phyloP scores from a whole-genome alignment of 371 early-diverging fungal species.

The Fennellomyces sp. region DNA sequence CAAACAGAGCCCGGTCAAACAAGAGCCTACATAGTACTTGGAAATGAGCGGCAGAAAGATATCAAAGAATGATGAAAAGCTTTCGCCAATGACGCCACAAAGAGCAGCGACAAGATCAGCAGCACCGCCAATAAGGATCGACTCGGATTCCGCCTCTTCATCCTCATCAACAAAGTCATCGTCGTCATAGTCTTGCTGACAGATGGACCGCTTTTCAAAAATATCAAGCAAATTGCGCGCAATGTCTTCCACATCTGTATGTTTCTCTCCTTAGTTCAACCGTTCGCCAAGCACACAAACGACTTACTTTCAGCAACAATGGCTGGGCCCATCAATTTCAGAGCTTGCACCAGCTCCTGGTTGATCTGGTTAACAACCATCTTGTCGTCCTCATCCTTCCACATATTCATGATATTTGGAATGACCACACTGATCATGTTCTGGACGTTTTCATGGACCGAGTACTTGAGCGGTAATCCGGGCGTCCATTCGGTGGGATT shows the following conservation, averaged over 20 bases:
- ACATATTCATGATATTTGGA: conserved; percentile 68
- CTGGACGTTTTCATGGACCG: conserved; percentile 78
- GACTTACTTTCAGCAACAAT: conserved; percentile 69
- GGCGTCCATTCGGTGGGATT: conserved; percentile 70
- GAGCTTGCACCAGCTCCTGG: conserved; percentile 68
- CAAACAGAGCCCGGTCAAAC: not conserved
- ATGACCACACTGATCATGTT: conserved; percentile 70
- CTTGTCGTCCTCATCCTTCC: conserved; percentile 84
- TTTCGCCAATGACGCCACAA: conserved; percentile 72
- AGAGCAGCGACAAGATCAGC: conserved; percentile 84
- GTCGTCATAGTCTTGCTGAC: conserved; percentile 81
- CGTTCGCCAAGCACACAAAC: not conserved
- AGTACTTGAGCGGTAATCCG: conserved; percentile 66
- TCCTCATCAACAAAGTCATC: conserved; percentile 75
- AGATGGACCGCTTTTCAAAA: conserved; percentile 80
- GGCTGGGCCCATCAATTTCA: conserved; percentile 80
- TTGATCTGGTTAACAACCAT: conserved; percentile 80
- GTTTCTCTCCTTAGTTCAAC: not conserved
- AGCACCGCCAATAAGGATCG: conserved; percentile 78
- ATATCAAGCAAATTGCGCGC: conserved; percentile 65
- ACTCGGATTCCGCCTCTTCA: conserved; percentile 86
- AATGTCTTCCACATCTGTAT: conserved; percentile 57
- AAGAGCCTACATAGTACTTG: conserved; percentile 69
- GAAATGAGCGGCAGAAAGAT: conserved; percentile 82
- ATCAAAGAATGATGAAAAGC: conserved; percentile 74